These are phyloP conservation scores for Pleurotus salmoneostramineus DNA, from an alignment of 768 basidiomycete species.

Conservation along the genomic window DNA sequence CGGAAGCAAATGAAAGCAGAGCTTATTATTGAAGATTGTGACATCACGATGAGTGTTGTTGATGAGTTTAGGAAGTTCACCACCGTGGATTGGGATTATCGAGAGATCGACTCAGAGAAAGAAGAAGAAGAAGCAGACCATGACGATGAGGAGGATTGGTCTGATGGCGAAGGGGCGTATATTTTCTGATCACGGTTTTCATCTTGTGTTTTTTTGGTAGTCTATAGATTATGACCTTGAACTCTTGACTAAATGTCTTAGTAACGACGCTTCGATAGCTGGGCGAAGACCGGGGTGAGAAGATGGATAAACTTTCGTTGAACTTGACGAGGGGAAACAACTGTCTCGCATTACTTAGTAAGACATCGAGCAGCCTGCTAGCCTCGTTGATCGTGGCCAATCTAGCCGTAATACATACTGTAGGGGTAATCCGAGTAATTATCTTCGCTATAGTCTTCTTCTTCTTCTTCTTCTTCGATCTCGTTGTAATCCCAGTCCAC, in stretches of 20 bases:
- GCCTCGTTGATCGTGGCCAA: too few relatives aligned
- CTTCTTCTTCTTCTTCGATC: background rate
- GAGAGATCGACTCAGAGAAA: background rate
- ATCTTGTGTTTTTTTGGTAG: too few relatives aligned
- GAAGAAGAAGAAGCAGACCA: background rate
- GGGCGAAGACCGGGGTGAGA: too few relatives aligned
- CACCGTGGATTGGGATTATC: background rate
- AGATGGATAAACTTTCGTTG: too few relatives aligned
- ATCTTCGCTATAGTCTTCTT: slow-evolving; percentile 10
- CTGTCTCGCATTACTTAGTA: background rate
- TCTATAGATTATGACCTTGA: too few relatives aligned
- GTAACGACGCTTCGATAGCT: too few relatives aligned
- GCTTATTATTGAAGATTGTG: background rate
- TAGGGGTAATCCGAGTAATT: slow-evolving; percentile 41
- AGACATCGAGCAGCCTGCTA: too few relatives aligned
- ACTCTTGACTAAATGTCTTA: too few relatives aligned
- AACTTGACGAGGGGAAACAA: background rate
- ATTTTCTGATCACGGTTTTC: too few relatives aligned
- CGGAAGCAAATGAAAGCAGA: background rate
- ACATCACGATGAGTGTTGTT: background rate
- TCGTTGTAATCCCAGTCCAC: background rate
- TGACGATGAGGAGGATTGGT: slow-evolving; percentile 27
- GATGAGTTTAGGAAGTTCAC: background rate
- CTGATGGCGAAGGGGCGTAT: too few relatives aligned
- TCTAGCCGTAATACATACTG: too few relatives aligned